phyloP scores from a whole-genome alignment of 2,329 filamentous ascomycete species.

The Pyrenophora tritici-repentis region DNA sequence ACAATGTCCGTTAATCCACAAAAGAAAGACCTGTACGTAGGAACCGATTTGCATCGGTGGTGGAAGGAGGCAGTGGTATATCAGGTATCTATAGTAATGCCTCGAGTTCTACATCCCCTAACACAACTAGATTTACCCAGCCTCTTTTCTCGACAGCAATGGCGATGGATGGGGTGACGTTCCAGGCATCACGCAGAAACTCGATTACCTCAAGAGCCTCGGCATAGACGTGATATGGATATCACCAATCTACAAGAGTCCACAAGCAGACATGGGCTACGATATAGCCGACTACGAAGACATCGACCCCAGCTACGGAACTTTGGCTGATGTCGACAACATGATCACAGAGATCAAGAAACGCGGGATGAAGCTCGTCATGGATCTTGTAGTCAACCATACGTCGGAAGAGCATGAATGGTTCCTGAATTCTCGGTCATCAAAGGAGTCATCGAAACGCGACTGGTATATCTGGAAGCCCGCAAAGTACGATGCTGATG shows the following conservation, averaged over 20 bases:
- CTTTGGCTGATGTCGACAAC: slow-evolving; percentile 46
- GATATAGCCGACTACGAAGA: slow-evolving; percentile 50
- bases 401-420: slow-evolving; percentile 56
- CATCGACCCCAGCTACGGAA: slow-evolving; percentile 48
- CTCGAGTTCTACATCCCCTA: neutral
- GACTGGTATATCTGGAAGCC: slow-evolving; percentile 63
- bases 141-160: slow-evolving; percentile 64
- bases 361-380: slow-evolving; percentile 46
- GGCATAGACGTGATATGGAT: slow-evolving; percentile 48
- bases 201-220: slow-evolving; percentile 61
- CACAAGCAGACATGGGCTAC: slow-evolving; percentile 52
- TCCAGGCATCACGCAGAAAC: slow-evolving; percentile 60
- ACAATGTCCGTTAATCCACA: slow-evolving; percentile 12
- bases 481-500: slow-evolving; percentile 55
- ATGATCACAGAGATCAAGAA: slow-evolving; percentile 46
- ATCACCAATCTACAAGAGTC: slow-evolving; percentile 52
- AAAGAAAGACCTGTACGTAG: slow-evolving; percentile 35
- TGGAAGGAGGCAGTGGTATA: slow-evolving; percentile 67
- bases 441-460: slow-evolving; percentile 53
- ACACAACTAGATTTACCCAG: slow-evolving; percentile 57
- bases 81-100: slow-evolving; percentile 43
- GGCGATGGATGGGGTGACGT: slow-evolving; percentile 62
- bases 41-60: slow-evolving; percentile 52
- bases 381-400: slow-evolving; percentile 51
- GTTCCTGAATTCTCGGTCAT: slow-evolving; percentile 61